Base-by-base conservation (phyloP, 345 rosid genomes). In the Dipteronia sinensis region DNA sequence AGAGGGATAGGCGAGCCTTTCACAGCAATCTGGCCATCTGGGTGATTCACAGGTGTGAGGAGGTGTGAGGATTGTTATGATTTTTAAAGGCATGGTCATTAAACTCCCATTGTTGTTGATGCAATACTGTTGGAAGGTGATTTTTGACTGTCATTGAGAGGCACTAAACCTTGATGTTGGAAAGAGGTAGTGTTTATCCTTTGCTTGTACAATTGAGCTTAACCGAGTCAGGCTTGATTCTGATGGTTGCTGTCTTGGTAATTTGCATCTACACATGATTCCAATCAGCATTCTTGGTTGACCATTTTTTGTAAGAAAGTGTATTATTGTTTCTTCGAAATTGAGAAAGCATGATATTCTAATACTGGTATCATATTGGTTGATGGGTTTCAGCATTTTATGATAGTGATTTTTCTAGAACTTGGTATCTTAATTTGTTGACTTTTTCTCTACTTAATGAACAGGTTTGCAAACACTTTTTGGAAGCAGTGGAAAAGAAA, bases 401-500 rank as follows among this genome's bases (percentile, higher is more conserved):
- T 56, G 27, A 31, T 10, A 12, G 20, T 64, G 65, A 67, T 69
- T 51, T 46, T 19, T 79, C 10, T 63, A 42, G 25, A 10, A 20
- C 49, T 3, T 2, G 2, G 5, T 2, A 7, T 73, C 75, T 46
- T 6, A 38, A 17, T 76, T 72, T 51, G 6, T 80, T 71, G 70
- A 69, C 10, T 75, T 27, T 81, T 53, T 64, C 64, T 13, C 8
- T 10, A 64, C 27, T 23, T 34, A 61, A 22, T 64, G 53, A 58
- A 58, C 81, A 95, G 99, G 97, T 96, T 68, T 96, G 99, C 97
- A 96, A 96, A 79, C 81, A 91, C 84, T 96, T 92, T 85, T 84
- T 96, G 86, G 98, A 96, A 6, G 97, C 97, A 6, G 99, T 96
- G 76, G 99, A 95, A 78, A 93, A 89, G 93, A 93, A 93, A 82